Evolutionary conservation across 2,329 filamentous ascomycete species (phyloP).

Genomic region (Phialophora expanda): DNA sequence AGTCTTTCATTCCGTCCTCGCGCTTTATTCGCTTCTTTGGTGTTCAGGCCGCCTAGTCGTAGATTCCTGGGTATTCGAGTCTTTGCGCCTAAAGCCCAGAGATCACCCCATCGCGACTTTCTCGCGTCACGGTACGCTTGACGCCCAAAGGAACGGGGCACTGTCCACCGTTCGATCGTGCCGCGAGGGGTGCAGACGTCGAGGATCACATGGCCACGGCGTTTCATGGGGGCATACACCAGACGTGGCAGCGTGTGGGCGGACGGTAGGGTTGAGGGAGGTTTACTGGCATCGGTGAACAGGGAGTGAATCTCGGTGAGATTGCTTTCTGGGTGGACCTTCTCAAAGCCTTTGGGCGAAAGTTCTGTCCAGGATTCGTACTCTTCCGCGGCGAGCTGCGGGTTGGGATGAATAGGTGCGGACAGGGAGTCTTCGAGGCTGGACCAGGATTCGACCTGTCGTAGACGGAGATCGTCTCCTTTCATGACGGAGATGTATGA

Average conservation of each 20-base stretch:
- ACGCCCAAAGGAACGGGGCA: slow-evolving; percentile 78
- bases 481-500: slow-evolving; percentile 87
- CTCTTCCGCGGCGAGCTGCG: slow-evolving; percentile 20
- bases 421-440: slow-evolving; percentile 33
- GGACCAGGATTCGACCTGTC: slow-evolving; percentile 32
- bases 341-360: slow-evolving; percentile 30
- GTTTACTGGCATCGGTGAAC: slow-evolving; percentile 36
- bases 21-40: slow-evolving; percentile 29
- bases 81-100: slow-evolving; percentile 95
- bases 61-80: slow-evolving; percentile 69
- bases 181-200: slow-evolving; percentile 89
- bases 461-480: slow-evolving; percentile 65
- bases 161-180: slow-evolving; percentile 88
- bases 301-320: slow-evolving; percentile 19
- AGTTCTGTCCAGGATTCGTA: slow-evolving; percentile 26
- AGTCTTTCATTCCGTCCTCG: slow-evolving; percentile 24
- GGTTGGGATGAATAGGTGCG: slow-evolving; percentile 23
- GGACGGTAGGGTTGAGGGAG: slow-evolving; percentile 54
- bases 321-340: slow-evolving; percentile 28
- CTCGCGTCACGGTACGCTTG: slow-evolving; percentile 90
- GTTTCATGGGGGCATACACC: slow-evolving; percentile 82
- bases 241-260: slow-evolving; percentile 69
- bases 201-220: slow-evolving; percentile 82
- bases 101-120: slow-evolving; percentile 87
- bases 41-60: slow-evolving; percentile 46